Percentiles rank a stretch among this genome's conserved stretches.
Evolutionary conservation across 2,329 filamentous ascomycete species (phyloP).

Genomic region (Aspergillus sergii): DNA sequence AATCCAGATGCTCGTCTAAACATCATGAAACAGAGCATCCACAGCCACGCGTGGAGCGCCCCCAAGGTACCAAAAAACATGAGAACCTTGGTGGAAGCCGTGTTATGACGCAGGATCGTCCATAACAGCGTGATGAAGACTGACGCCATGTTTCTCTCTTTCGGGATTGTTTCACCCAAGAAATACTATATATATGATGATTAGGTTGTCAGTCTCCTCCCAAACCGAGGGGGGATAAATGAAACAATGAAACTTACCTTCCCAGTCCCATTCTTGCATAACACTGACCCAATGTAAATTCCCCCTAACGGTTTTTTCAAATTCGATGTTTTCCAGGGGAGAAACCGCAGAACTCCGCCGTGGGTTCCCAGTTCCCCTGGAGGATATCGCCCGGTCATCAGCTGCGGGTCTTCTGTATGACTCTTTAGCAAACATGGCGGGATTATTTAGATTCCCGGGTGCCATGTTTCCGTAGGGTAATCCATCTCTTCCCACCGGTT

Average conservation of each 20-base stretch:
- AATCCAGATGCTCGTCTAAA: background rate
- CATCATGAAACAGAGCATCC: background rate
- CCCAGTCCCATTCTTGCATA: constrained; percentile 74
- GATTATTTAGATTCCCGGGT: background rate
- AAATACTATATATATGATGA: constrained; percentile 34
- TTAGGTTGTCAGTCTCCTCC: constrained; percentile 10
- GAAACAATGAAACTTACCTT: constrained; percentile 52
- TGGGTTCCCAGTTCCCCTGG: constrained; percentile 19
- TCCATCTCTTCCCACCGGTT: constrained; percentile 19
- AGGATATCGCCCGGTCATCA: constrained; percentile 13
- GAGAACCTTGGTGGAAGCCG: background rate
- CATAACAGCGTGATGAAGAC: constrained; percentile 1
- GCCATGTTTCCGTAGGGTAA: constrained; percentile 11
- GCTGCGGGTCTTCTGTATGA: constrained; percentile 24
- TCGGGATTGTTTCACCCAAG: constrained; percentile 34
- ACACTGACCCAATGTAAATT: constrained; percentile 70
- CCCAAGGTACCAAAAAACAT: constrained; percentile 1
- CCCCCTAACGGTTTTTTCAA: constrained; percentile 66
- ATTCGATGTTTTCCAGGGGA: constrained; percentile 51
- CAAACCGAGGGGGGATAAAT: background rate
- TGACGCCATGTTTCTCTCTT: background rate
- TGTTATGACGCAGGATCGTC: background rate
- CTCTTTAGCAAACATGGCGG: constrained; percentile 23
- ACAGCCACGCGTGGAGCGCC: background rate
- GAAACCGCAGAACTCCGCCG: constrained; percentile 35